Evolutionary conservation across 2,329 filamentous ascomycete genomes (phyloP), one percentile per base, ranked within the genome.

Genomic region (Venturiaceae sp.): DNA sequence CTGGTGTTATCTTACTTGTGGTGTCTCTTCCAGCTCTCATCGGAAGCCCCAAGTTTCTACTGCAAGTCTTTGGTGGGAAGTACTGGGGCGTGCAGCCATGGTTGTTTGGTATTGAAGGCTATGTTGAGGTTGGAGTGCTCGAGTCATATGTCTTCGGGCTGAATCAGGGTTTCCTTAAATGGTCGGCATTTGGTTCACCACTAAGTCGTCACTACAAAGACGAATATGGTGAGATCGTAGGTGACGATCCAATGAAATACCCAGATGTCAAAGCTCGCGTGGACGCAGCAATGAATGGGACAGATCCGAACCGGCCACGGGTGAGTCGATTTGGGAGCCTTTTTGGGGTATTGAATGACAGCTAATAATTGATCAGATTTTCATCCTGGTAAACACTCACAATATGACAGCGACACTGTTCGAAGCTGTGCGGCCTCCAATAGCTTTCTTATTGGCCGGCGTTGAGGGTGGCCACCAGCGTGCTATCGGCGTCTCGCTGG

Each of bases 391-490:
- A n/a, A 72, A 76, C 58, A 74, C 70, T 14, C 67, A 68, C 47
- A 74, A 67, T n/a, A 72, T 77, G 70, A 77, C 74, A 4, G 72
- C 72, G 2, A 76, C 71, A 0, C 63, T 75, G 6, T 76, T 78
- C 61, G 59, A 63, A 16, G 73, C 74, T 3, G 64, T 62, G 7
- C 64, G 71, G 0, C 75, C 75, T 1, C 77, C 77, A 0, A 66
- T 73, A 1, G 72, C 69, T 34, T 69, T 77, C 56, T 63, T 79
- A 8, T 62, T 77, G n/a, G 72, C 70, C n/a, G 76, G 73, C 7
- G 63, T 64, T 1, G 77, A 78, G 60, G 74, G 73, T 5, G 75
- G 75, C 2, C 74, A 77, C 72, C 74, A 77, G 59, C 68, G 77
- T 7, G 73, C 73, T 3, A 63, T 79, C 5, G 65, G 74, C 16